Conservation (phyloP, 2,329 filamentous ascomycete species). For the Trichoderma breve region DNA sequence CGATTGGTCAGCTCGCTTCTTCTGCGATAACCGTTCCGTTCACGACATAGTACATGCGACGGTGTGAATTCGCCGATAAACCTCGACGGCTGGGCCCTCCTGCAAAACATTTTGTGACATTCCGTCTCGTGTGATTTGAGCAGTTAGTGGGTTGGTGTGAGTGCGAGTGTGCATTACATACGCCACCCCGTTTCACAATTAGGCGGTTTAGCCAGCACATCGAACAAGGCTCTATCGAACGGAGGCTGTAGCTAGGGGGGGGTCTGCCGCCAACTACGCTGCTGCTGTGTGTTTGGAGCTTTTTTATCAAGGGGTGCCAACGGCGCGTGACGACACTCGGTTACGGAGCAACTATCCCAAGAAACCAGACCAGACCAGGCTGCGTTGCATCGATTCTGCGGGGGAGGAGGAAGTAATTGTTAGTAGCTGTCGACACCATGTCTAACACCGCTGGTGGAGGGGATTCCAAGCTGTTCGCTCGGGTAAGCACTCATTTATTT, state of each 20-base stretch:
- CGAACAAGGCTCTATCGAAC: slow-evolving; percentile 7
- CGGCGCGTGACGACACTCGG: not conserved
- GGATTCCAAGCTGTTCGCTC: slow-evolving; percentile 98
- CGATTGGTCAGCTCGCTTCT: slow-evolving; percentile 10
- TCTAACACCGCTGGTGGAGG: slow-evolving; percentile 64
- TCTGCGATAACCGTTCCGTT: not conserved
- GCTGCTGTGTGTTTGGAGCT: not conserved
- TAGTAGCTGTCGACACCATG: slow-evolving; percentile 38
- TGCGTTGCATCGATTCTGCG: slow-evolving; percentile 10
- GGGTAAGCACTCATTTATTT: slow-evolving; percentile 58
- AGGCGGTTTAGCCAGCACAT: slow-evolving; percentile 2
- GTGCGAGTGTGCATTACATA: not conserved
- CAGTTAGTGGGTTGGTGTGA: not conserved
- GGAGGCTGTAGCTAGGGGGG: not conserved
- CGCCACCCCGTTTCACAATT: not conserved
- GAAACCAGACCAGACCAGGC: not conserved
- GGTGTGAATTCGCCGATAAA: not conserved
- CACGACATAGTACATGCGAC: not conserved
- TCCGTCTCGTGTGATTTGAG: not conserved
- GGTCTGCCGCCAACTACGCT: not conserved
- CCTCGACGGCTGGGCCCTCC: not conserved
- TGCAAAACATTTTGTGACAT: not conserved
- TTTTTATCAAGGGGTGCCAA: not conserved
- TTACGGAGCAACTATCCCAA: not conserved
- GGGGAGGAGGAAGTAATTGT: slow-evolving; percentile 13